phyloP scores from a whole-genome alignment of 371 early-diverging fungal genomes.

The Mortierella sp. region DNA sequence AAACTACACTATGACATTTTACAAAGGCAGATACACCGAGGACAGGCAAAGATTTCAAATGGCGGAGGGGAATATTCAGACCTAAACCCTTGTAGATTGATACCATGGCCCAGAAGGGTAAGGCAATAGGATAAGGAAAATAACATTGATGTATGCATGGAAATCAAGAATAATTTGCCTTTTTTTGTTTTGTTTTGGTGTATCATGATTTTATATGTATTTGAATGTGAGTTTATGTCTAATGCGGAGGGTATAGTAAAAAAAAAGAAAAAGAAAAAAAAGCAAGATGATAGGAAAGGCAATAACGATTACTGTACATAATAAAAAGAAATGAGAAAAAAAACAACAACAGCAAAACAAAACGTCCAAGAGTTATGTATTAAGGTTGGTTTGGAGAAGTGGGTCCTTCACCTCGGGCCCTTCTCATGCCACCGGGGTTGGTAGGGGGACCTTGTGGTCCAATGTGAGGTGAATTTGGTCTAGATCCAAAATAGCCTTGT shows the following conservation, averaged over 20 bases:
- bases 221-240: not conserved
- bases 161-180: too few relatives aligned
- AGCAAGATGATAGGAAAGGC: not conserved
- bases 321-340: not conserved
- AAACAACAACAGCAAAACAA: not conserved
- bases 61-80: too few relatives aligned
- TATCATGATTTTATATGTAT: not conserved
- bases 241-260: constrained; percentile 9
- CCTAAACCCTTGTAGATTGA: too few relatives aligned
- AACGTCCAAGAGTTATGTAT: not conserved
- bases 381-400: constrained; percentile 6
- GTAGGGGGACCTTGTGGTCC: constrained; percentile 31
- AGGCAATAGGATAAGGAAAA: too few relatives aligned
- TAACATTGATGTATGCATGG: too few relatives aligned
- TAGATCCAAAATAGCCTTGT: constrained; percentile 1
- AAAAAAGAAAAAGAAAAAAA: not conserved
- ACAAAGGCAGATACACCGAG: too few relatives aligned
- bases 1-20: too few relatives aligned
- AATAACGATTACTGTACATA: constrained; percentile 1
- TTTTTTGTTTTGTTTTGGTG: not conserved
- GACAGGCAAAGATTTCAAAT: too few relatives aligned
- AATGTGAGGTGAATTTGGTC: constrained; percentile 6
- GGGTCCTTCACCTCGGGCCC: constrained; percentile 15
- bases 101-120: too few relatives aligned
- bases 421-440: constrained; percentile 31